phyloP scores from a whole-genome alignment of 2,329 filamentous ascomycete species.

The Pezizomycotina sp. region DNA sequence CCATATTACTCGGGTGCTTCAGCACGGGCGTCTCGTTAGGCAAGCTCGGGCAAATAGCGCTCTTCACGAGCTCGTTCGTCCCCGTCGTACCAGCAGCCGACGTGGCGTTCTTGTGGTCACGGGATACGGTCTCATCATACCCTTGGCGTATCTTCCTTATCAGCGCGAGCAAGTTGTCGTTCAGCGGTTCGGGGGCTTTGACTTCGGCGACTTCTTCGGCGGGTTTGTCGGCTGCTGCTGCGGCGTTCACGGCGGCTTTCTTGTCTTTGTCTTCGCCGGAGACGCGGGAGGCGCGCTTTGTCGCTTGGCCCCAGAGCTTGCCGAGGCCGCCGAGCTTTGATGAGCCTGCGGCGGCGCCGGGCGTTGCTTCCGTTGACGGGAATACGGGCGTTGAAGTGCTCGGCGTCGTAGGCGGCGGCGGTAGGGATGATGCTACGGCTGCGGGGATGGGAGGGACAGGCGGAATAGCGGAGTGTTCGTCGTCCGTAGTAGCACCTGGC shows the following conservation, averaged over 20 bases:
- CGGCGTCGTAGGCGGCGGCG: conserved; percentile 16
- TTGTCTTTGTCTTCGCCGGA: conserved; percentile 32
- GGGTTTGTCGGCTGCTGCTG: conserved; percentile 10
- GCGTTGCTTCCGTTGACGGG: conserved; percentile 33
- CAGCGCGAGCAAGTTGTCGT: conserved; percentile 57
- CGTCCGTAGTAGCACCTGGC: conserved; percentile 34
- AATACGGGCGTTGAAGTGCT: conserved; percentile 36
- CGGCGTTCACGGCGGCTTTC: conserved; percentile 22
- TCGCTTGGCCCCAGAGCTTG: conserved; percentile 74
- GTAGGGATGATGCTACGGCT: conserved; percentile 25
- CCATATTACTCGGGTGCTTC: conserved; percentile 50
- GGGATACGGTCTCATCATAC: conserved; percentile 40
- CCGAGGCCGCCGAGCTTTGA: conserved; percentile 53
- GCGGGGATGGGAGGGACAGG: conserved; percentile 32
- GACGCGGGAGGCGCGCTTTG: conserved; percentile 50
- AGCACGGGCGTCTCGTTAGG: conserved; percentile 60
- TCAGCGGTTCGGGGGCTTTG: conserved; percentile 34
- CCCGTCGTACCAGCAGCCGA: conserved; percentile 10
- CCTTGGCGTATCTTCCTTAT: conserved; percentile 56
- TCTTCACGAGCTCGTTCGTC: conserved; percentile 38
- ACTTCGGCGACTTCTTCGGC: conserved; percentile 17
- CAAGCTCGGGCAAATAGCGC: conserved; percentile 50
- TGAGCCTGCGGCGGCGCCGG: conserved; percentile 33
- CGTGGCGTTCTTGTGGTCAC: conserved; percentile 8
- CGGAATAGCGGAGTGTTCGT: too few species aligned